Evolutionary conservation across 139 green algal genomes (phyloP), one percentile per base, ranked within the genome.

Genomic region (Zygnema circumcarinatum): DNA sequence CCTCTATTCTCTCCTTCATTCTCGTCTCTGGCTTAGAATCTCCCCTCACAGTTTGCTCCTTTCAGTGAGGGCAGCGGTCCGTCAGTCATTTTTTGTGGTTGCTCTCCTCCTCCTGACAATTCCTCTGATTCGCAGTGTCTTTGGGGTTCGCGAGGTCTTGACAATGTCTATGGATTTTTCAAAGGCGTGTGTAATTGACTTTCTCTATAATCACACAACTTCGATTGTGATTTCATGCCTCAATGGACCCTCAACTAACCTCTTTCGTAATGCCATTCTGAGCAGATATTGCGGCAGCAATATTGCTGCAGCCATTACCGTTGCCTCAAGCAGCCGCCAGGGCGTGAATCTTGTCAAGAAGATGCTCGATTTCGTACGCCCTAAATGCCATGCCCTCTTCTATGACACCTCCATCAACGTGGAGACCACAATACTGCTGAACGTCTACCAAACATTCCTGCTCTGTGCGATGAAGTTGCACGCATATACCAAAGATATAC

Each of bases 351-450:
- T 91, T 25, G n/a, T 82, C 7, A 29, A n/a, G n/a, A 76, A 94
- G 87, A 82, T 98, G 91, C 92, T 91, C 52, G 81, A 90, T 3
- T 98, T 96, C 91, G 87, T 98, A 88, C 93, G 95, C 0, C 95
- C 94, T 82, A 98, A 98, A 93, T 93, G 93, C 84, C 92, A 95
- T 81, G 91, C 93, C 0, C 87, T 98, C 79, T 92, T 98, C 72
- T 93, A 97, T 81, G 96, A 98, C 90, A 40, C 67, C 21, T 68
- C 73, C 80, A 94, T 98, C 87, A 98, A 97, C 92, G 94, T 88
- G 0, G 76, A 86, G 1, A 1, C 38, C 3, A 98, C 95, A 0
- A 89, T 96, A 40, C 75, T 92, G 1, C 84, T 98, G 33, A 98
- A 98, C 91, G 91, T 98, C 1, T 92, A 83, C 76, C 86, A 90